Percentiles rank a stretch among this genome's conserved stretches.
Evolutionary conservation across 2,329 filamentous ascomycete genomes (phyloP).

Genomic region (Cordyceps farinosa): DNA sequence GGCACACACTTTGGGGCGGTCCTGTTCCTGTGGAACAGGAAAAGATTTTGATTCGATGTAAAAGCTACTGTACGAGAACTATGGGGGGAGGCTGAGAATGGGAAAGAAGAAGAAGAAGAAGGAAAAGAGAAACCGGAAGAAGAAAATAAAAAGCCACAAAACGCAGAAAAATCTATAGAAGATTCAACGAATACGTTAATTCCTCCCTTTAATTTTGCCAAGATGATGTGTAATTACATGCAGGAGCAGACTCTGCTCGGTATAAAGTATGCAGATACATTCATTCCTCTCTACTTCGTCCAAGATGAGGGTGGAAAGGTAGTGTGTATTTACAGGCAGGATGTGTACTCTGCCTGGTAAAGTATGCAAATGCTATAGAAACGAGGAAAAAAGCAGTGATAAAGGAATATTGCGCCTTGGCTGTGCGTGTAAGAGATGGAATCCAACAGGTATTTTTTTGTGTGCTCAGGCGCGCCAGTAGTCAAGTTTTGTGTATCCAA

Average conservation of each 20-base stretch:
- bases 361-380: not conserved
- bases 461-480: not conserved
- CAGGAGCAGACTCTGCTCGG: not conserved
- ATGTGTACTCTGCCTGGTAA: not conserved
- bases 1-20: slow-evolving; percentile 6
- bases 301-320: no score
- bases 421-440: not conserved
- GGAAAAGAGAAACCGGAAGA: not conserved
- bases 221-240: not conserved
- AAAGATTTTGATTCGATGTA: slow-evolving; percentile 5
- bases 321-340: not conserved
- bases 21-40: not conserved
- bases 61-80: slow-evolving; percentile 6
- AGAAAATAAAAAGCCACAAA: slow-evolving; percentile 5
- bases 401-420: not conserved
- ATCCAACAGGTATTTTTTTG: not conserved
- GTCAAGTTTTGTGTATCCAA: slow-evolving; percentile 3
- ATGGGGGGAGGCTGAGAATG: not conserved
- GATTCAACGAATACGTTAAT: slow-evolving; percentile 15
- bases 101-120: not conserved
- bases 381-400: not conserved
- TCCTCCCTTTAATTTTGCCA: not conserved
- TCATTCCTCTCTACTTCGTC: no score
- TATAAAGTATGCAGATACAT: not conserved
- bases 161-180: slow-evolving; percentile 2